Conservation (phyloP, 2,329 filamentous ascomycete species). For the Biscogniauxia marginata region DNA sequence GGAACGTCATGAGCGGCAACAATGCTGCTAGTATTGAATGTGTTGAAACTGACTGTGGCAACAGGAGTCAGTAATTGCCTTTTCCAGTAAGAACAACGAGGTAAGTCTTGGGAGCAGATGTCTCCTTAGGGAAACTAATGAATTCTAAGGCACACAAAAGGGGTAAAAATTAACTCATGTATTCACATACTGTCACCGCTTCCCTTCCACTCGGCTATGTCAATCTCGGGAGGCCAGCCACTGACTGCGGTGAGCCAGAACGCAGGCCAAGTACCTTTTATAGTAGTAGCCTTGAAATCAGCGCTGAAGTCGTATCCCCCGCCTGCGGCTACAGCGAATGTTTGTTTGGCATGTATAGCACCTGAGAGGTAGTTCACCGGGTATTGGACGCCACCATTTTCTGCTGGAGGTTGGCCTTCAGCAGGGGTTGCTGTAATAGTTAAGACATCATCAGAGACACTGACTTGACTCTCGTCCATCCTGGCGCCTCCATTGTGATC, state of each 20-base stretch:
- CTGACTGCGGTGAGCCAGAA: slow-evolving; percentile 46
- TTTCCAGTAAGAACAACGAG: no score
- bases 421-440: slow-evolving; percentile 38
- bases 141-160: no score
- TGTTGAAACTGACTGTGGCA: slow-evolving; percentile 44
- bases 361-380: slow-evolving; percentile 37
- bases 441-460: slow-evolving; percentile 29
- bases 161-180: no score
- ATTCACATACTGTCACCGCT: slow-evolving; percentile 38
- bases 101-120: no score
- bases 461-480: slow-evolving; percentile 7
- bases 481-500: slow-evolving; percentile 12
- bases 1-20: slow-evolving; percentile 38
- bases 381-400: slow-evolving; percentile 10
- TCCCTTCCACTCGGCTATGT: slow-evolving; percentile 49
- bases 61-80: no score
- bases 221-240: slow-evolving; percentile 47
- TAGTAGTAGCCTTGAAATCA: slow-evolving; percentile 38
- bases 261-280: slow-evolving; percentile 40
- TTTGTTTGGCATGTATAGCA: slow-evolving; percentile 41
- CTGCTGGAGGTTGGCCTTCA: slow-evolving; percentile 22
- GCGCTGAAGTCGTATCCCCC: slow-evolving; percentile 40
- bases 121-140: no score
- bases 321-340: slow-evolving; percentile 37
- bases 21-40: slow-evolving; percentile 34